phyloP scores from a whole-genome alignment of 108 stramenopile genomes.

The Skeletonema marinoi region DNA sequence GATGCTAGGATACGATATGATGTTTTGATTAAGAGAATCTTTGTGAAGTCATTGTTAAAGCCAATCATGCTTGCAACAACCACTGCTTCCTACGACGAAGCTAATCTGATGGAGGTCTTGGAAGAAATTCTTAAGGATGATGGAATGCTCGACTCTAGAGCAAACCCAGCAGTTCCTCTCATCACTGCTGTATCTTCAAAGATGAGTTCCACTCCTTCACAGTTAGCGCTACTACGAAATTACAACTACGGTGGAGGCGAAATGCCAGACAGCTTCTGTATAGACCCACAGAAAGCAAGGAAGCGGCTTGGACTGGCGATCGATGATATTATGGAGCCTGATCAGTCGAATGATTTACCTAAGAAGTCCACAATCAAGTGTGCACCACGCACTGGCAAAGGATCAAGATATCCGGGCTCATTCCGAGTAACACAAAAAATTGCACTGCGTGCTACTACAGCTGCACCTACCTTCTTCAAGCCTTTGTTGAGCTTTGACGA shows the following conservation, averaged over 20 bases:
- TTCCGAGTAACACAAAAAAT: constrained; percentile 84
- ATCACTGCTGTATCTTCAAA: constrained; percentile 73
- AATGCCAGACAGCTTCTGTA: constrained; percentile 71
- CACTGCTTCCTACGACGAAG: constrained; percentile 84
- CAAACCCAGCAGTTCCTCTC: constrained; percentile 63
- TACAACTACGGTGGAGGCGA: constrained; percentile 87
- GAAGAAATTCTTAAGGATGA: constrained; percentile 69
- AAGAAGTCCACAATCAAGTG: constrained; percentile 22
- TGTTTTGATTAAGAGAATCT: constrained; percentile 72
- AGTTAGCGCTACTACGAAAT: constrained; percentile 79
- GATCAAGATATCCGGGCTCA: constrained; percentile 77
- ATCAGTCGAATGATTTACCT: background rate
- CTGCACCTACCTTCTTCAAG: constrained; percentile 89
- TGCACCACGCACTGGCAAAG: constrained; percentile 55
- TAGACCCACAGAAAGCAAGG: constrained; percentile 69
- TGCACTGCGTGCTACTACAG: constrained; percentile 83
- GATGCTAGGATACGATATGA: constrained; percentile 78
- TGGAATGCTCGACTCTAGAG: constrained; percentile 80
- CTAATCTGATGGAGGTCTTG: constrained; percentile 77
- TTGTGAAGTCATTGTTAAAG: constrained; percentile 75
- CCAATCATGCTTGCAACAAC: constrained; percentile 81
- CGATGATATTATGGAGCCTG: constrained; percentile 30
- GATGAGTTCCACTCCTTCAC: constrained; percentile 80
- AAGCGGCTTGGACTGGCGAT: constrained; percentile 60
- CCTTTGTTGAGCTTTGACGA: constrained; percentile 85